These are phyloP conservation scores for Ananas comosus DNA, from an alignment of 176 grass and related monocot species.

Conservation along the genomic window DNA sequence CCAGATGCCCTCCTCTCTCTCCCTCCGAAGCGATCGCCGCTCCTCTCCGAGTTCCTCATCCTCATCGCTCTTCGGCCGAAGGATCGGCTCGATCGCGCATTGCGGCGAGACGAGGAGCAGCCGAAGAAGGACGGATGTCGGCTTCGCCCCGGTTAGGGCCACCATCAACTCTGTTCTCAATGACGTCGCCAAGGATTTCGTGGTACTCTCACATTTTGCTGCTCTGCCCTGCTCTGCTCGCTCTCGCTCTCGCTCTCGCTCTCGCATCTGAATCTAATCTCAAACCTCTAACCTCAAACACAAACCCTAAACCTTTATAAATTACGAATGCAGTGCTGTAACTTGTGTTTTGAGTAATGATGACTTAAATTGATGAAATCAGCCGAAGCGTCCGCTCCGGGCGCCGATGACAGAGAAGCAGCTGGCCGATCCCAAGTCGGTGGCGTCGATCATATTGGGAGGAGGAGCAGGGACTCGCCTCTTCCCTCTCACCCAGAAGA, in stretches of 20 bases:
- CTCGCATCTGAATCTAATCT: slow-evolving; percentile 3
- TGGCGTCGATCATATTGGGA: slow-evolving; percentile 72
- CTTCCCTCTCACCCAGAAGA: slow-evolving; percentile 67
- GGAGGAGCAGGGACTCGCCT: slow-evolving; percentile 71
- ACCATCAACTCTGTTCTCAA: slow-evolving; percentile 25
- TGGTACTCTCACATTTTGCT: background rate
- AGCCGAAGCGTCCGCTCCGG: background rate
- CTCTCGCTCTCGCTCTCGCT: slow-evolving; percentile 8
- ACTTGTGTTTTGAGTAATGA: background rate
- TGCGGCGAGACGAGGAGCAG: background rate
- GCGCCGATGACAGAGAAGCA: slow-evolving; percentile 27
- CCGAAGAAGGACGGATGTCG: background rate
- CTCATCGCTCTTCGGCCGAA: too few species aligned
- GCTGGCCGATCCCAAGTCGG: slow-evolving; percentile 38
- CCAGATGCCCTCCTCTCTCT: too few species aligned
- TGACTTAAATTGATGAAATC: slow-evolving; percentile 16
- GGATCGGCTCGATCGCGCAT: too few species aligned
- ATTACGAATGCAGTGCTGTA: background rate
- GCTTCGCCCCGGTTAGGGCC: background rate
- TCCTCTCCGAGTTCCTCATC: too few species aligned
- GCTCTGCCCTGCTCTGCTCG: background rate
- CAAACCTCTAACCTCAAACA: slow-evolving; percentile 7
- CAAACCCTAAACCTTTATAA: background rate
- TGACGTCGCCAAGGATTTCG: slow-evolving; percentile 5
- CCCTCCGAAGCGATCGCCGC: too few species aligned